Base-by-base conservation (phyloP, 1,284 basidiomycete species). In the Cryptococcus hybrid region DNA sequence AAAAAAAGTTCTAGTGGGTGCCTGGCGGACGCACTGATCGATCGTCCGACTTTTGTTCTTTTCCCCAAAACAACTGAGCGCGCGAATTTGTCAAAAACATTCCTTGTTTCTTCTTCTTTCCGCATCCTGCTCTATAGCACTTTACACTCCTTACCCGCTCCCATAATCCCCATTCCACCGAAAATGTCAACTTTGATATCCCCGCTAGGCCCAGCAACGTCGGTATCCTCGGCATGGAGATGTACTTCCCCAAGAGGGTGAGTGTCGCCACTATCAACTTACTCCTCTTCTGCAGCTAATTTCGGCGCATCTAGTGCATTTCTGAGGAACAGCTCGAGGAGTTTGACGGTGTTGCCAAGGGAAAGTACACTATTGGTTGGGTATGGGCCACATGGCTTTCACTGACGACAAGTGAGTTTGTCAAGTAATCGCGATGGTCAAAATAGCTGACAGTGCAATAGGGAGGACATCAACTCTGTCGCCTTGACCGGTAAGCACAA, bases 301-400 rank as follows among this genome's bases (percentile, higher is more conserved):
- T 44, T 44, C 30, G 30, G 30, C 8, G 13, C 8, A 51, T 68
- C 54, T 61, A 92, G 88, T 94, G 91, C 80, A 89, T 96, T 80
- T 92, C 90, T n/a, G 92, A 96, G 80, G 86, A 88, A 55, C 92
- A 90, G 68, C 86, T 97, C 56, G 95, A 99, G 79, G 88, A 86
- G 63, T 99, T 92, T 80, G 95, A 99, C 75, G 91, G 91, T 70
- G 96, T 96, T 45, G 81, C 92, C 63, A 87, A 92, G 78, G 95
- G 96, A 35, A 98, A 99, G 82, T 99, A 99, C 84, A 99, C 96
- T 69, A 97, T 99, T 75, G 96, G 96, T 73, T 88, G 99, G 96
- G 95, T 59, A 92, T 97, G 79, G 88, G 97, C 80, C 94, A 86
- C 83, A 99, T 99, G 95, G 91, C 92, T 40, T 96, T 89, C 84